These are phyloP conservation scores for Pyronema omphalodes DNA, from an alignment of 495 filamentous ascomycete species.

Conservation along the genomic window DNA sequence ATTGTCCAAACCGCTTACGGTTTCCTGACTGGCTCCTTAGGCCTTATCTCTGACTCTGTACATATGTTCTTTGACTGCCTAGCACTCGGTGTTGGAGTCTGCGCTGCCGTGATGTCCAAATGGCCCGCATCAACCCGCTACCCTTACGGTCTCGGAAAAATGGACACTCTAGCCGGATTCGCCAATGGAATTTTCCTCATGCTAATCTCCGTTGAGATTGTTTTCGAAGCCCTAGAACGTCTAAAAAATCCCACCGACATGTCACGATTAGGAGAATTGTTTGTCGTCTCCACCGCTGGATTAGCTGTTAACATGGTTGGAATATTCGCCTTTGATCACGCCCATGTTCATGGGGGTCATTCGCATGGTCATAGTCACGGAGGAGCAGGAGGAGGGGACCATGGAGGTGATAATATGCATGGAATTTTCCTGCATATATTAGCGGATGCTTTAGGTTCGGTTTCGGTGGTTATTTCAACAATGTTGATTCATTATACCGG, in stretches of 20 bases:
- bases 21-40: conserved; percentile 77
- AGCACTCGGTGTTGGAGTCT: conserved; percentile 74
- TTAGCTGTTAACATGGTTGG: conserved; percentile 81
- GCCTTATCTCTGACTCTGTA: conserved; percentile 87
- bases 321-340: conserved; percentile 69
- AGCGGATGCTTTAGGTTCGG: conserved; percentile 84
- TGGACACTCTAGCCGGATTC: conserved; percentile 90
- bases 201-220: conserved; percentile 89
- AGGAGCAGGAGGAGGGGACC: conserved; percentile 12
- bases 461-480: conserved; percentile 86
- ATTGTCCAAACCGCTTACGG: conserved; percentile 85
- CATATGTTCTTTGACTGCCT: conserved; percentile 99
- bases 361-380: conserved; percentile 26
- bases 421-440: conserved; percentile 96
- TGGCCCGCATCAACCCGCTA: conserved; percentile 79
- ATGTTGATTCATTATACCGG: conserved; percentile 64
- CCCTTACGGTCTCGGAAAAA: conserved; percentile 91
- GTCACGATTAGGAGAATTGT: conserved; percentile 64
- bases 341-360: conserved; percentile 36
- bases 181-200: conserved; percentile 94
- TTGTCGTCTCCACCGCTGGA: conserved; percentile 70
- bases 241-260: conserved; percentile 65
- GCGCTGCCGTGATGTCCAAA: conserved; percentile 92
- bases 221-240: conserved; percentile 83
- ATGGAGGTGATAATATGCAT: conserved; percentile 67